Evolutionary conservation across 1,284 basidiomycete genomes (phyloP).

Genomic region (Cryptococcus sp.): DNA sequence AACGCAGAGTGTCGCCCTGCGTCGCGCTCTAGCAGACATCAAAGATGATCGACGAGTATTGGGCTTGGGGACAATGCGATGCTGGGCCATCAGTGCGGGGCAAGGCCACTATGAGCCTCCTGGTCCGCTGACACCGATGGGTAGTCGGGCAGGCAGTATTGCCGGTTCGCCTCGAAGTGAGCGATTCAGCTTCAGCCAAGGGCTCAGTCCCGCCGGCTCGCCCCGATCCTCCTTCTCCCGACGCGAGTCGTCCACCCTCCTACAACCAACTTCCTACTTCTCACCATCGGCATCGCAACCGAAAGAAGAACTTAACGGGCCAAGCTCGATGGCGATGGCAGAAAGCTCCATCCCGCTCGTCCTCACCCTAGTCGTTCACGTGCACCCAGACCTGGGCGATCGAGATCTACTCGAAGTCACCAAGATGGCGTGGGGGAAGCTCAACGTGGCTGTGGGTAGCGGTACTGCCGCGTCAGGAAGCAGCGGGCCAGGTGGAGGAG

Average conservation of each 20-base stretch:
- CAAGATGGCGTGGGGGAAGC: constrained; percentile 39
- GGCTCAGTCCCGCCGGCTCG: constrained; percentile 7
- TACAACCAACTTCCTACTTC: constrained; percentile 29
- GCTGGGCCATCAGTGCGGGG: constrained; percentile 44
- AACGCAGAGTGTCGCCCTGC: constrained; percentile 71
- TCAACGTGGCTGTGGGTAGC: constrained; percentile 25
- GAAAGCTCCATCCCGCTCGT: constrained; percentile 57
- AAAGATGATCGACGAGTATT: constrained; percentile 44
- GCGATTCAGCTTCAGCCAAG: not conserved
- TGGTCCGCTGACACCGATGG: not conserved
- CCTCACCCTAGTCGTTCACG: constrained; percentile 78
- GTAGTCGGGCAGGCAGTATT: constrained; percentile 9
- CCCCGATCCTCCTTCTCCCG: constrained; percentile 28
- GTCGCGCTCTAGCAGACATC: constrained; percentile 76
- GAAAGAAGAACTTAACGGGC: not conserved
- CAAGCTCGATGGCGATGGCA: constrained; percentile 1
- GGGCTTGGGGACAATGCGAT: constrained; percentile 41
- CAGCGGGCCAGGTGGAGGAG: constrained; percentile 22
- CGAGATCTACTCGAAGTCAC: constrained; percentile 65
- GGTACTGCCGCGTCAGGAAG: constrained; percentile 4
- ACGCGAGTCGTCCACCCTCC: not conserved
- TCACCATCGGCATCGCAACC: constrained; percentile 20
- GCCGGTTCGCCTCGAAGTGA: not conserved
- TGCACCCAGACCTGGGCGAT: constrained; percentile 68
- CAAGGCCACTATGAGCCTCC: constrained; percentile 13